Percentiles rank a stretch among this genome's conserved stretches.
These are phyloP conservation scores for Smittium culicis DNA, from an alignment of 371 early-diverging fungal species.

Conservation along the genomic window DNA sequence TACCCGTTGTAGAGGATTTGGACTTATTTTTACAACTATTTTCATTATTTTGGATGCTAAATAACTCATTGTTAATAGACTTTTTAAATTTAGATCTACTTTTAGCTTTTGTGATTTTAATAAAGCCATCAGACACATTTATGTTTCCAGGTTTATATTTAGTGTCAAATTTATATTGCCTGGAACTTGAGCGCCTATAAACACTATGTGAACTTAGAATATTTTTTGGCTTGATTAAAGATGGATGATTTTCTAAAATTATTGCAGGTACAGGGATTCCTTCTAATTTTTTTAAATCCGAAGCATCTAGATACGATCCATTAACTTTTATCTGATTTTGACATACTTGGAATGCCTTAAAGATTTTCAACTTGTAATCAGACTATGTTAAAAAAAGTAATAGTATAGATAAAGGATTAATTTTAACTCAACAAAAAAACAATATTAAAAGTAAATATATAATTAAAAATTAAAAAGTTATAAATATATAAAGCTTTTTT, in stretches of 20 bases:
- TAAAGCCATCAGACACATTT: neutral
- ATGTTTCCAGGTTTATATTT: neutral
- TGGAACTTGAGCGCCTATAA: no score
- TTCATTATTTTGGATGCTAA: no score
- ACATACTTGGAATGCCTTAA: neutral
- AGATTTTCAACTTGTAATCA: neutral
- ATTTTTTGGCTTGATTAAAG: neutral
- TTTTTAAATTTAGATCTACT: neutral
- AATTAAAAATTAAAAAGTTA: neutral
- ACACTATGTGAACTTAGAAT: neutral
- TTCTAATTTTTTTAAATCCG: neutral
- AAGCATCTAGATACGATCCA: neutral
- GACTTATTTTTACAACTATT: no score
- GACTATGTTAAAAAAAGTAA: neutral
- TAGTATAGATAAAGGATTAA: no score
- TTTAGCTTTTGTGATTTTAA: no score
- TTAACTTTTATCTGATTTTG: neutral
- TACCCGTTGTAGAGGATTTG: no score
- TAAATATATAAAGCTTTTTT: neutral
- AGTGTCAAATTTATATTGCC: no score
- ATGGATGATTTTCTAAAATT: neutral
- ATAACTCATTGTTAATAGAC: neutral
- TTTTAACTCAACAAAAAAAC: no score
- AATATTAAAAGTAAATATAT: neutral
- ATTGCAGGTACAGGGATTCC: neutral